Conservation (phyloP, 1,139 yeast genomes). For the Protomyces gravidus region DNA sequence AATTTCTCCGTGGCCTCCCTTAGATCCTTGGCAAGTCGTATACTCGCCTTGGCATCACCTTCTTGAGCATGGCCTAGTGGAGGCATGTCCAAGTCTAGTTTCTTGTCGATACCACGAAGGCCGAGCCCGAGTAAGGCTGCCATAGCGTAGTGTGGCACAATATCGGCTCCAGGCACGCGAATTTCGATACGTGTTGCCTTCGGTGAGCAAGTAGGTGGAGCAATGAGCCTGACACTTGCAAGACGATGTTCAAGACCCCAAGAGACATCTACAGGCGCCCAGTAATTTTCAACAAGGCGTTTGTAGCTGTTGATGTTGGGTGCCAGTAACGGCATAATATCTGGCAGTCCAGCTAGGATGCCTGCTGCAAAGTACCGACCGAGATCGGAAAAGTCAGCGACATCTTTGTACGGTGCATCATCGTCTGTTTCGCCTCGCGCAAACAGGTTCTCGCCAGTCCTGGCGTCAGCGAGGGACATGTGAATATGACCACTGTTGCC, state of each 20-base stretch:
- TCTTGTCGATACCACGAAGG: slow-evolving; percentile 39
- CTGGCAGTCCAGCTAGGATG: slow-evolving; percentile 40
- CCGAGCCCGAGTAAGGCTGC: slow-evolving; percentile 43
- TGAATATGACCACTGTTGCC: slow-evolving; percentile 45
- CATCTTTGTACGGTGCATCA: slow-evolving; percentile 39
- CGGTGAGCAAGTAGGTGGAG: slow-evolving; percentile 39
- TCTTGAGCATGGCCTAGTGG: slow-evolving; percentile 38
- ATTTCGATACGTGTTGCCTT: slow-evolving; percentile 41
- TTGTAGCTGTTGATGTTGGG: slow-evolving; percentile 41
- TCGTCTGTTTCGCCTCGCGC: slow-evolving; percentile 38
- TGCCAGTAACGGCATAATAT: slow-evolving; percentile 43
- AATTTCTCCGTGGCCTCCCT: slow-evolving; percentile 39
- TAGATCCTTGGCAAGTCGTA: slow-evolving; percentile 39
- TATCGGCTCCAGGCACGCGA: slow-evolving; percentile 44
- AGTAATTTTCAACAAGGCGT: slow-evolving; percentile 43
- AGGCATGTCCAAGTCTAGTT: slow-evolving; percentile 37
- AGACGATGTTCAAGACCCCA: slow-evolving; percentile 44
- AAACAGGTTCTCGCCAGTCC: slow-evolving; percentile 39
- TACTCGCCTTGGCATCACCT: slow-evolving; percentile 25
- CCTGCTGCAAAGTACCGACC: slow-evolving; percentile 44
- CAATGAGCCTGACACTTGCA: slow-evolving; percentile 42
- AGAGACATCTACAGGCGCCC: slow-evolving; percentile 43
- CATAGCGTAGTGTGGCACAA: slow-evolving; percentile 42
- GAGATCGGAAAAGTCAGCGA: slow-evolving; percentile 37
- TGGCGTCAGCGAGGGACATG: slow-evolving; percentile 38